A percentile compares a stretch with the other conserved stretches of the same genome.
Conservation (phyloP, 2,329 filamentous ascomycete species). For the Xylogone sp. region DNA sequence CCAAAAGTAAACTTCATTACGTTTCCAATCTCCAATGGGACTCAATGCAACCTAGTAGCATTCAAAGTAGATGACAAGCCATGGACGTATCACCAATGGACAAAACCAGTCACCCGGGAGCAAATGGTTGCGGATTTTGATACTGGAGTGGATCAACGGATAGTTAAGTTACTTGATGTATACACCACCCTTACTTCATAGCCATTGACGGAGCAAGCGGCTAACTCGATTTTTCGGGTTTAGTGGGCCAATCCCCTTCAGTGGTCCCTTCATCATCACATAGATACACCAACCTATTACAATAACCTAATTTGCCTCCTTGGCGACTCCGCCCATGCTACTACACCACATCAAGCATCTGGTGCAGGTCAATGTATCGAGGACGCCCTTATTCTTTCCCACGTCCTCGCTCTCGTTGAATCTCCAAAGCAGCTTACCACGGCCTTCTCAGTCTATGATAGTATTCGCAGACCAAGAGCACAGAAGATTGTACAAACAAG, state of each 20-base stretch:
- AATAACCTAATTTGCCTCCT: slow-evolving; percentile 40
- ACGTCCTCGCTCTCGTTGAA: slow-evolving; percentile 37
- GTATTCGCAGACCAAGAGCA: slow-evolving; percentile 32
- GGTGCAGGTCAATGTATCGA: slow-evolving; percentile 53
- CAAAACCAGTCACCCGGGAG: slow-evolving; percentile 34
- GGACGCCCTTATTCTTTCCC: slow-evolving; percentile 36
- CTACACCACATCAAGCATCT: slow-evolving; percentile 52
- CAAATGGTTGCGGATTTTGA: slow-evolving; percentile 37
- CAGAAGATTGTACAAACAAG: slow-evolving; percentile 9
- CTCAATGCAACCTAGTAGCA: slow-evolving; percentile 52
- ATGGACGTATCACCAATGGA: slow-evolving; percentile 34
- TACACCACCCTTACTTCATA: background rate
- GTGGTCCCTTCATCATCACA: slow-evolving; percentile 14
- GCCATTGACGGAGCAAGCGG: no score
- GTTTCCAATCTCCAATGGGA: slow-evolving; percentile 53
- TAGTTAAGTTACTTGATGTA: slow-evolving; percentile 11
- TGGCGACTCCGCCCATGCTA: slow-evolving; percentile 59
- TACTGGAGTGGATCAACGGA: slow-evolving; percentile 32
- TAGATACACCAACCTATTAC: slow-evolving; percentile 26
- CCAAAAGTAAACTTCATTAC: slow-evolving; percentile 48
- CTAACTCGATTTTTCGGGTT: no score
- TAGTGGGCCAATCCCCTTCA: slow-evolving; percentile 8
- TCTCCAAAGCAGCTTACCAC: slow-evolving; percentile 28
- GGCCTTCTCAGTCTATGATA: slow-evolving; percentile 45
- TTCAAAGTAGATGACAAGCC: slow-evolving; percentile 38